Conservation (phyloP, 768 basidiomycete genomes). For the Psilocybe cubensis region DNA sequence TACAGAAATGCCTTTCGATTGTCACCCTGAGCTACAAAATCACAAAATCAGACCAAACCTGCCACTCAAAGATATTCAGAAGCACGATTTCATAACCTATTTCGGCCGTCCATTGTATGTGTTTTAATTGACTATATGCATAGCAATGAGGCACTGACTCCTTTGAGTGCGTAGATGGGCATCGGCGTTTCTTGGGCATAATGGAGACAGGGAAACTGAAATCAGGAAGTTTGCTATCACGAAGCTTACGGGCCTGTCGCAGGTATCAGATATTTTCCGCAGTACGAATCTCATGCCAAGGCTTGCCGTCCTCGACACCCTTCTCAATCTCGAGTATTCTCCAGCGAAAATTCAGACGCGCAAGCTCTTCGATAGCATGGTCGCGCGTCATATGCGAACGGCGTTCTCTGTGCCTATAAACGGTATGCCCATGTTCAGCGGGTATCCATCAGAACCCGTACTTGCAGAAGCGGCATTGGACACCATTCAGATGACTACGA, state of each 20-base stretch:
- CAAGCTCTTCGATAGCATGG: slow-evolving; percentile 7
- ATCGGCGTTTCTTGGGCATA: too few species aligned
- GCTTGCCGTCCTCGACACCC: slow-evolving; percentile 17
- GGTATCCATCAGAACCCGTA: slow-evolving; percentile 37
- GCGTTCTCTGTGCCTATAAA: slow-evolving; percentile 26
- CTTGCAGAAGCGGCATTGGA: slow-evolving; percentile 32
- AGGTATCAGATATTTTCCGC: not conserved
- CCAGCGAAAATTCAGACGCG: slow-evolving; percentile 9
- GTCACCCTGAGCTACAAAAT: not conserved
- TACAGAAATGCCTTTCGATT: too few species aligned
- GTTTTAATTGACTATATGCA: not conserved
- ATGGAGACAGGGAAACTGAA: not conserved
- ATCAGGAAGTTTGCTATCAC: not conserved
- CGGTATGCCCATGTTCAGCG: slow-evolving; percentile 26
- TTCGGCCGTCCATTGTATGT: slow-evolving; percentile 20
- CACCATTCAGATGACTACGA: not conserved
- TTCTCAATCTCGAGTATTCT: slow-evolving; percentile 14
- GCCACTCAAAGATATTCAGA: slow-evolving; percentile 4
- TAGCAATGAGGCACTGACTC: not conserved
- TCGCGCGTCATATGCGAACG: slow-evolving; percentile 30
- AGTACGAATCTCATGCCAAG: not conserved
- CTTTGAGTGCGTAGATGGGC: slow-evolving; percentile 5
- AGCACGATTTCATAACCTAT: slow-evolving; percentile 9
- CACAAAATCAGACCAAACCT: not conserved
- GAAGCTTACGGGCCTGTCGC: too few species aligned